phyloP scores from a whole-genome alignment of 352 stramenopile species.

The Globisporangium nagaii region DNA sequence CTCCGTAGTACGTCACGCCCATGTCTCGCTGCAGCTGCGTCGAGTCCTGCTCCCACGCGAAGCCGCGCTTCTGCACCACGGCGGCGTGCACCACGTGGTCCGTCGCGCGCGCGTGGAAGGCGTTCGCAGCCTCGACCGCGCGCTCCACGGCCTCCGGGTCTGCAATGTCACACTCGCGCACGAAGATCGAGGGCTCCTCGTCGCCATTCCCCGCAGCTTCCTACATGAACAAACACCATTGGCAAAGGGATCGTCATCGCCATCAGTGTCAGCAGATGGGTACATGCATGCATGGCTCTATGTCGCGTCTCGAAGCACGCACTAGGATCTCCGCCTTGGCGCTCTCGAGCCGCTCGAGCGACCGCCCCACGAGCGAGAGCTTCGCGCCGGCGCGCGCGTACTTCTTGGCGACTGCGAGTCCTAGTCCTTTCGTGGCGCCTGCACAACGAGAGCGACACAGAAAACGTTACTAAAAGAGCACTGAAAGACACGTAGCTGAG shows the following conservation, averaged over 20 bases:
- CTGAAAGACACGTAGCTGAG: conserved; percentile 45
- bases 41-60: conserved; percentile 55
- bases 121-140: conserved; percentile 60
- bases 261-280: too few species aligned
- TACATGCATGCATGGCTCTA: too few species aligned
- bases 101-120: conserved; percentile 53
- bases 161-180: conserved; percentile 29
- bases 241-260: too few species aligned
- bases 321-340: background rate
- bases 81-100: conserved; percentile 65
- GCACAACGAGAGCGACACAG: background rate
- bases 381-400: conserved; percentile 46
- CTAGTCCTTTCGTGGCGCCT: conserved; percentile 17
- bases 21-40: conserved; percentile 37
- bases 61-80: conserved; percentile 22
- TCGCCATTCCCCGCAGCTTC: conserved; percentile 9
- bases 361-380: background rate
- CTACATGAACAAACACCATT: background rate
- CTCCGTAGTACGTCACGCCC: conserved; percentile 55
- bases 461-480: background rate
- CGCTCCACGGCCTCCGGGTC: conserved; percentile 37
- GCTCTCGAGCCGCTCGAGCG: conserved; percentile 1
- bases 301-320: too few species aligned
- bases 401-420: conserved; percentile 58
- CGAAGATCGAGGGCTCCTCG: conserved; percentile 21